phyloP scores from a whole-genome alignment of 495 filamentous ascomycete genomes.

The Aspergillus indologenus region DNA sequence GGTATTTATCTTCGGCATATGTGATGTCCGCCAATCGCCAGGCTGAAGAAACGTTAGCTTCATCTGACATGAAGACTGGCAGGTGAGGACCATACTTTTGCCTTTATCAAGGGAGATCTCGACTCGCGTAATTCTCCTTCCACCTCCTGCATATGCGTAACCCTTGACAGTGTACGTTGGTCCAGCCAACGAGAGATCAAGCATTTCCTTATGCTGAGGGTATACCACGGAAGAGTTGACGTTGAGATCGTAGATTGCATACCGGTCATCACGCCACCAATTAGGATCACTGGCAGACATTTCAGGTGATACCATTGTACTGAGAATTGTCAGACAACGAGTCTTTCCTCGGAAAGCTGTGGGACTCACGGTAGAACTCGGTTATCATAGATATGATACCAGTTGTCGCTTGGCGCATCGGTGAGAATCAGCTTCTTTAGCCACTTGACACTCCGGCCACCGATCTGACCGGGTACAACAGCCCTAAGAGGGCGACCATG shows the following conservation, averaged over 20 bases:
- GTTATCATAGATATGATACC: slow-evolving; percentile 97
- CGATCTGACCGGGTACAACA: slow-evolving; percentile 91
- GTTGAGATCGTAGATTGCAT: slow-evolving; percentile 92
- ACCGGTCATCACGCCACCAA: slow-evolving; percentile 88
- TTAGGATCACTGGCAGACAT: slow-evolving; percentile 69
- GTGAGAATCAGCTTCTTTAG: slow-evolving; percentile 81
- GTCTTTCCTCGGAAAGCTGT: neutral
- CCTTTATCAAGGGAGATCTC: slow-evolving; percentile 87
- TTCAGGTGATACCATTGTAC: slow-evolving; percentile 80
- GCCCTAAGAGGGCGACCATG: slow-evolving; percentile 83
- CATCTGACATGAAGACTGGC: neutral
- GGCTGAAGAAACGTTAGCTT: slow-evolving; percentile 36
- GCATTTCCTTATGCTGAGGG: slow-evolving; percentile 74
- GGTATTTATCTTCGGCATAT: slow-evolving; percentile 86
- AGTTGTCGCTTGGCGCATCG: slow-evolving; percentile 78
- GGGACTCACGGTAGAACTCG: slow-evolving; percentile 68
- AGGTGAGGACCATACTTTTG: slow-evolving; percentile 35
- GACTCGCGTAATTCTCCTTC: slow-evolving; percentile 77
- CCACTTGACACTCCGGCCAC: slow-evolving; percentile 95
- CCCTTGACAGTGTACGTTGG: slow-evolving; percentile 66
- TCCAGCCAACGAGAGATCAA: slow-evolving; percentile 49
- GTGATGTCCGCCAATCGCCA: slow-evolving; percentile 81
- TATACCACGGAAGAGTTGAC: slow-evolving; percentile 82
- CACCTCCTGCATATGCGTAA: slow-evolving; percentile 89
- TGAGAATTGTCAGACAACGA: slow-evolving; percentile 19